phyloP scores from a whole-genome alignment of 768 basidiomycete species.

The Pisolithus tinctorius region DNA sequence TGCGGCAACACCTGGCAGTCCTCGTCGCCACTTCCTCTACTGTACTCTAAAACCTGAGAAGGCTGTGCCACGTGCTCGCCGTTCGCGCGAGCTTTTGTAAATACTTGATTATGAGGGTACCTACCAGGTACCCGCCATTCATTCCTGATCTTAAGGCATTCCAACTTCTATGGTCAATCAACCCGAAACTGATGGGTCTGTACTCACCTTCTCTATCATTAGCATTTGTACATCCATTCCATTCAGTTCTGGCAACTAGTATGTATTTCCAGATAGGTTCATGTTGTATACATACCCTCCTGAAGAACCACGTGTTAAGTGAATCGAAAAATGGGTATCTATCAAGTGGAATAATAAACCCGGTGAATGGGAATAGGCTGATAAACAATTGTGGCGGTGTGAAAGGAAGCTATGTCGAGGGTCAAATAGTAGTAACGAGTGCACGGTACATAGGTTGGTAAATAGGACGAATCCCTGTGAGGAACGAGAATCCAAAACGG shows the following conservation, averaged over 20 bases:
- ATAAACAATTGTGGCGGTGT: background rate
- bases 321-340: slow-evolving; percentile 11
- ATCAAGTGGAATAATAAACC: slow-evolving; percentile 9
- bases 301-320: slow-evolving; percentile 1
- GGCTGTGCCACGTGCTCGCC: slow-evolving; percentile 35
- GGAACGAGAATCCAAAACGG: background rate
- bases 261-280: slow-evolving; percentile 14
- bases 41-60: slow-evolving; percentile 66
- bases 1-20: slow-evolving; percentile 60
- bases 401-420: background rate
- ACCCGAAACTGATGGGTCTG: too few species aligned
- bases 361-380: background rate
- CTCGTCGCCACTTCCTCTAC: slow-evolving; percentile 79
- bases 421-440: background rate
- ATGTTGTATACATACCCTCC: slow-evolving; percentile 8
- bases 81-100: slow-evolving; percentile 34
- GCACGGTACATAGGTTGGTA: background rate
- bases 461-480: background rate
- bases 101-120: background rate
- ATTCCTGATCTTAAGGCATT: background rate
- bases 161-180: background rate
- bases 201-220: too few species aligned
- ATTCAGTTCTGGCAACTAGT: slow-evolving; percentile 2
- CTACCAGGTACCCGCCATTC: background rate
- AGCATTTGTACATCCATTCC: background rate